Evolutionary conservation across 2,329 filamentous ascomycete genomes (phyloP), one percentile per base, ranked within the genome.

Genomic region (Ophiosphaerella korrae): DNA sequence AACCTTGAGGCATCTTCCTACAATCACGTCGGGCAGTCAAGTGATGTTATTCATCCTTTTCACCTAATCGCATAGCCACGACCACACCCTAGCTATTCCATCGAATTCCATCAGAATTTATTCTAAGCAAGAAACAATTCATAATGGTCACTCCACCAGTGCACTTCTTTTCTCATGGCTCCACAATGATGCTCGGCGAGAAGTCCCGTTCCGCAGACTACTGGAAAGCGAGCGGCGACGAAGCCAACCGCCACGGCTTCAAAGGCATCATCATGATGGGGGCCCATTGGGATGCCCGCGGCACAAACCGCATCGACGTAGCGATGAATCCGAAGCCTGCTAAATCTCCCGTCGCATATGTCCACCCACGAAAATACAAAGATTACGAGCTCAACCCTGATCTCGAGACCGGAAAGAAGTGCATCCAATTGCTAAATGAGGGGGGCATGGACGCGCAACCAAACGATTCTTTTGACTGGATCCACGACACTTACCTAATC

Each of bases 171-270:
- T 87, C 85, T 2, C 86, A 88, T 79, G 86, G 86, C 64, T 87
- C 84, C 12, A 88, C 85, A 34, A 88, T 87, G 84, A 88, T 88
- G 86, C 74, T 88, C 12, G 86, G 85, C 32, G 86, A 88, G 63
- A 80, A 86, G 59, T 83, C 81, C 12, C 68, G 75, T 2, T 85
- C 84, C 1, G 84, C 84, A 9, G 77, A 78, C 16, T 88, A 87
- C 72, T 88, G 86, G 86, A 85, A 86, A 66, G 77, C 80, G 55
- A 83, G 81, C 59, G 86, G 86, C 41, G 84, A 88, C 56, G 82
- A 83, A 53, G 85, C 85, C 2, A 77, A 87, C 5, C 79, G 77
- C 5, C 73, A 83, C 52, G 79, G 79, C 12, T 78, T 88, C 68
- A 84, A 87, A 68, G 82, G 84, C 34, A 75, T 88, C 2, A 75